These are phyloP conservation scores for Emericellopsis atlantica DNA, from an alignment of 2,329 filamentous ascomycete genomes.

Conservation along the genomic window DNA sequence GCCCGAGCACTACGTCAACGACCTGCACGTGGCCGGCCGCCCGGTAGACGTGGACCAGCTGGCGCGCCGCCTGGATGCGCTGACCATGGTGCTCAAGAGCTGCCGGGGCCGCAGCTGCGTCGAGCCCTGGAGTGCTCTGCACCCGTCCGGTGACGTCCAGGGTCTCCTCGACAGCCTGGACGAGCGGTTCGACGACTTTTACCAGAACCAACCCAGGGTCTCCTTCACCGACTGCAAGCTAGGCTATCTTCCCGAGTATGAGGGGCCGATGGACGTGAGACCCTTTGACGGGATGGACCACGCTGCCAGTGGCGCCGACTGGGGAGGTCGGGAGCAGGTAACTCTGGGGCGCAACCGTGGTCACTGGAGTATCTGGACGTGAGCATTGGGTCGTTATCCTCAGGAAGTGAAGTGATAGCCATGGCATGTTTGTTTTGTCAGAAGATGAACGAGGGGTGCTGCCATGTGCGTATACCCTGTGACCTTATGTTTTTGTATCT, in stretches of 20 bases:
- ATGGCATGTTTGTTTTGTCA: too few relatives aligned
- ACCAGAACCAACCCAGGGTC: not conserved
- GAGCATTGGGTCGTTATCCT: too few relatives aligned
- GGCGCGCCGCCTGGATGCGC: conserved; percentile 38
- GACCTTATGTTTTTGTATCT: too few relatives aligned
- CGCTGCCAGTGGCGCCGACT: too few relatives aligned
- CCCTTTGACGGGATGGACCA: not conserved
- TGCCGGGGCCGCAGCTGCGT: conserved; percentile 40
- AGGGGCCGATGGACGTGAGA: conserved; percentile 5
- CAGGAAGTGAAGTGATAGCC: too few relatives aligned
- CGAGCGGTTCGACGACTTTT: not conserved
- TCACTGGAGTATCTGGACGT: too few relatives aligned
- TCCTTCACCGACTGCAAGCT: not conserved
- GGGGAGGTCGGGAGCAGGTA: too few relatives aligned
- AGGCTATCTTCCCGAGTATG: not conserved
- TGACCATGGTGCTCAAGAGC: conserved; percentile 47
- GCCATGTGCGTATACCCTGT: too few relatives aligned
- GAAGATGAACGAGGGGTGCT: too few relatives aligned
- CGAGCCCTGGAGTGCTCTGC: conserved; percentile 40
- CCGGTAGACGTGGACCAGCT: conserved; percentile 9
- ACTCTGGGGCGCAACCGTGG: too few relatives aligned
- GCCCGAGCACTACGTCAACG: conserved; percentile 13
- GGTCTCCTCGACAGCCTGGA: not conserved
- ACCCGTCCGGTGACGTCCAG: conserved; percentile 22
- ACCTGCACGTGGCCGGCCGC: not conserved